A percentile compares a stretch with the other conserved stretches of the same genome.
Evolutionary conservation across 371 early-diverging fungal species (phyloP).

Genomic region (Saksenaea oblongispora): DNA sequence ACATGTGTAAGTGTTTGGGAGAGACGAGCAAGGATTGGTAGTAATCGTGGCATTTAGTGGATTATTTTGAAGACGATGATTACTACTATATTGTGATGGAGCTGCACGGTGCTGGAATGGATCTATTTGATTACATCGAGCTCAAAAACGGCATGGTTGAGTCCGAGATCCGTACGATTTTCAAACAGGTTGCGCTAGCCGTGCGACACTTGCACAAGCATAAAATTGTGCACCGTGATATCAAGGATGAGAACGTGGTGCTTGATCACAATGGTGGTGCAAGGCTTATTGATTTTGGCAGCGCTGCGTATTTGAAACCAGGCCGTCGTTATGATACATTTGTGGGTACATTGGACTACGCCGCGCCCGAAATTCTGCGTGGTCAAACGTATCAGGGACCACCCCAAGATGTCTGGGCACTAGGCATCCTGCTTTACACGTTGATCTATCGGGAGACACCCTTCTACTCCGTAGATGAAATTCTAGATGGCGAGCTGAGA

Average conservation of each 20-base stretch:
- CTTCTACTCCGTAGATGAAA: slow-evolving; percentile 79
- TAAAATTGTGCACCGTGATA: slow-evolving; percentile 78
- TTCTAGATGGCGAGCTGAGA: slow-evolving; percentile 64
- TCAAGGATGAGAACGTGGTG: slow-evolving; percentile 79
- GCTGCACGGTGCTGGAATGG: slow-evolving; percentile 66
- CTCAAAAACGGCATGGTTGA: slow-evolving; percentile 58
- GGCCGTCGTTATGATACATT: slow-evolving; percentile 70
- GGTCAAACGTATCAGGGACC: slow-evolving; percentile 74
- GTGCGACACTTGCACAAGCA: slow-evolving; percentile 69
- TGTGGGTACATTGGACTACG: slow-evolving; percentile 76
- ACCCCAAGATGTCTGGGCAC: slow-evolving; percentile 85
- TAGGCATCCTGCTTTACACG: slow-evolving; percentile 82
- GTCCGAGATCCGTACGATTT: slow-evolving; percentile 57
- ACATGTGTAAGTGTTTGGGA: slow-evolving; percentile 47
- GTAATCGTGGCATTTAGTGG: slow-evolving; percentile 22
- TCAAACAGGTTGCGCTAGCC: slow-evolving; percentile 63
- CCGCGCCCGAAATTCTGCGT: slow-evolving; percentile 70
- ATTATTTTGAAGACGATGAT: slow-evolving; percentile 69
- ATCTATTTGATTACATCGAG: slow-evolving; percentile 79
- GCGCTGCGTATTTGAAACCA: slow-evolving; percentile 63
- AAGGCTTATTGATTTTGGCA: slow-evolving; percentile 77
- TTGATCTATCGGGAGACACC: slow-evolving; percentile 81
- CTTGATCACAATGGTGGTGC: slow-evolving; percentile 57
- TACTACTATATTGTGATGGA: slow-evolving; percentile 73
- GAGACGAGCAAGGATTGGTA: not conserved